phyloP scores from a whole-genome alignment of 2,329 filamentous ascomycete species.

The Diplodia sapinea region DNA sequence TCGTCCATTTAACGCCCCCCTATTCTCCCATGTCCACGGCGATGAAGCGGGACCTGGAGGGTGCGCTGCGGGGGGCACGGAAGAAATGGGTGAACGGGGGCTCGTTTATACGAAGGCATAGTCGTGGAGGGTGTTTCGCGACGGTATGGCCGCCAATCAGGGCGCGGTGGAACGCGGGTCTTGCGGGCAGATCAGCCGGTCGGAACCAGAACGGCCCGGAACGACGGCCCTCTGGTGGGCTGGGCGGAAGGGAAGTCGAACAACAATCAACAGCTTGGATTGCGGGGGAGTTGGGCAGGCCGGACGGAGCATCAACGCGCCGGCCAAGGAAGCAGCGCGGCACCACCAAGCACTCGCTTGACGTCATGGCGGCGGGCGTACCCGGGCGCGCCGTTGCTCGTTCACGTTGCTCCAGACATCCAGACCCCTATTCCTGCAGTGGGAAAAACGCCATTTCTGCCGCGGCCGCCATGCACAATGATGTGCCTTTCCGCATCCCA shows the following conservation, averaged over 20 bases:
- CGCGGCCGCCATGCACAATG: not conserved
- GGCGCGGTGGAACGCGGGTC: not conserved
- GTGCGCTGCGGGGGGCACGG: not conserved
- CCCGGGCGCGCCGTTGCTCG: not conserved
- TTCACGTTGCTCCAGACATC: not conserved
- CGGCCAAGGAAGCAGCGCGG: not conserved
- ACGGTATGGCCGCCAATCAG: not conserved
- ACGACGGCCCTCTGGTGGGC: not conserved
- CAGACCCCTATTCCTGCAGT: not conserved
- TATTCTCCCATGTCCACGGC: not conserved
- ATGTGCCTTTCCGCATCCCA: not conserved
- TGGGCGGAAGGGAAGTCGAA: not conserved
- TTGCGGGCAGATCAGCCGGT: not conserved
- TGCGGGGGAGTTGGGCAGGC: not conserved
- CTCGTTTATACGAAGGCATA: not conserved
- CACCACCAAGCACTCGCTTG: not conserved
- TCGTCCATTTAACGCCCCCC: too few relatives aligned
- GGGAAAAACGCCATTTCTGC: too few relatives aligned
- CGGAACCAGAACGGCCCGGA: not conserved
- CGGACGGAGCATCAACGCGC: not conserved
- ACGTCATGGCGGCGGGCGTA: not conserved
- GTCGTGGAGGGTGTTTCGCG: not conserved
- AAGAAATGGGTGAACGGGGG: not conserved
- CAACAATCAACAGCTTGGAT: too few relatives aligned
- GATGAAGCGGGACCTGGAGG: not conserved